Conservation (phyloP, 495 filamentous ascomycete genomes). For the Penicillium mononematosum region DNA sequence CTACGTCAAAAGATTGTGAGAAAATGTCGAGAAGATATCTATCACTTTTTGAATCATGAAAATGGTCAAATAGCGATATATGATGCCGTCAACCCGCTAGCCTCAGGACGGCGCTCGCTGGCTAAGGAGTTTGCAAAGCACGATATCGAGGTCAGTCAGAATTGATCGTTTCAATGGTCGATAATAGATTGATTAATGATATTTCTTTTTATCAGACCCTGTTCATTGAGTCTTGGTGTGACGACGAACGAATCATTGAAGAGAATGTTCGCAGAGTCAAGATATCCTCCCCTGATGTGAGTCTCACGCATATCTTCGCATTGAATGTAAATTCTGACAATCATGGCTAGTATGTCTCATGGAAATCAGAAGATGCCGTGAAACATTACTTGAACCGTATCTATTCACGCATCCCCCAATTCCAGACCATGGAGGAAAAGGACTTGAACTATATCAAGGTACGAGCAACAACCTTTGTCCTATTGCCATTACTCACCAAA, state of each 20-base stretch:
- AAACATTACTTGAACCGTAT: constrained; percentile 88
- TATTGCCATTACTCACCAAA: constrained; percentile 16
- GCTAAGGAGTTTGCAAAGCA: constrained; percentile 96
- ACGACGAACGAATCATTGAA: constrained; percentile 88
- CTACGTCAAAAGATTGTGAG: constrained; percentile 95
- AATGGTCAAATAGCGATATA: constrained; percentile 99
- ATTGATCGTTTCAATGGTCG: neutral
- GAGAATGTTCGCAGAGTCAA: constrained; percentile 98
- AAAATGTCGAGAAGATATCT: constrained; percentile 96
- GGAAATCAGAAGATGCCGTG: constrained; percentile 88
- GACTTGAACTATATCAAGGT: constrained; percentile 95
- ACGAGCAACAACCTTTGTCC: constrained; percentile 2
- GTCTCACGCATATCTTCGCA: constrained; percentile 17
- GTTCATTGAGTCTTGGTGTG: constrained; percentile 94
- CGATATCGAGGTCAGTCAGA: constrained; percentile 70
- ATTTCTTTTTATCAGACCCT: constrained; percentile 62
- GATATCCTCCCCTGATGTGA: constrained; percentile 93
- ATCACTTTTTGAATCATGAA: constrained; percentile 91
- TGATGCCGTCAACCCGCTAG: constrained; percentile 94
- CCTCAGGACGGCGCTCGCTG: constrained; percentile 76
- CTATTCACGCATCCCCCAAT: constrained; percentile 86
- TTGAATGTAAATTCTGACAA: constrained; percentile 11
- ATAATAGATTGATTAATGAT: neutral
- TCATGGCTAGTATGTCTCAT: constrained; percentile 68
- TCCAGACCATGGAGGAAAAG: constrained; percentile 92